Conservation (phyloP, 768 basidiomycete species). For the Termitomyces sp. region DNA sequence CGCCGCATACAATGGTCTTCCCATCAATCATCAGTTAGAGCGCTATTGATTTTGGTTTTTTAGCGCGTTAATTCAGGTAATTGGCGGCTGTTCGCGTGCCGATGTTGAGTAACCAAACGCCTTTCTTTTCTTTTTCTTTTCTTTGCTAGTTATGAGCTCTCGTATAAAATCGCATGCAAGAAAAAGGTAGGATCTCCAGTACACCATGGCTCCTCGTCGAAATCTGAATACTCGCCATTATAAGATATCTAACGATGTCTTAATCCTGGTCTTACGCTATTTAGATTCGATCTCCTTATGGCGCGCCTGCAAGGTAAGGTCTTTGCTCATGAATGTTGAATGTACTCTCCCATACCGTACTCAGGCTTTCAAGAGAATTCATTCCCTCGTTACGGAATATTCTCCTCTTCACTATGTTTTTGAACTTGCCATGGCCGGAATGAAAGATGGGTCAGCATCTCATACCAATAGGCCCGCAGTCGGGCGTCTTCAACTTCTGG, state of each 20-base stretch:
- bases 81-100: conserved; percentile 37
- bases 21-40: conserved; percentile 41
- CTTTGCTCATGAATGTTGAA: neutral
- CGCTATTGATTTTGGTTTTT: conserved; percentile 35
- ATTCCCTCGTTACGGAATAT: conserved; percentile 39
- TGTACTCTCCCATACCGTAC: neutral
- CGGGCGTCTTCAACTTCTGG: conserved; percentile 40
- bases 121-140: conserved; percentile 32
- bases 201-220: conserved; percentile 42
- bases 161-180: conserved; percentile 44
- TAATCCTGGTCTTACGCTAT: conserved; percentile 43
- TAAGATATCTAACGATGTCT: conserved; percentile 48
- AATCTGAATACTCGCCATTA: conserved; percentile 37
- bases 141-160: conserved; percentile 25
- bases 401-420: conserved; percentile 45
- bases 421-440: conserved; percentile 44
- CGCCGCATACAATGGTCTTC: conserved; percentile 41
- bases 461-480: conserved; percentile 31
- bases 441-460: conserved; percentile 44
- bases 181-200: conserved; percentile 23
- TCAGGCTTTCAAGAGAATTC: conserved; percentile 44
- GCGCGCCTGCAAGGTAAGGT: conserved; percentile 39
- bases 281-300: conserved; percentile 45
- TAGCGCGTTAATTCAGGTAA: conserved; percentile 36
- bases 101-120: conserved; percentile 38